Conservation (phyloP, 1,139 yeast genomes). For the Sugiyamaella neomexicana region DNA sequence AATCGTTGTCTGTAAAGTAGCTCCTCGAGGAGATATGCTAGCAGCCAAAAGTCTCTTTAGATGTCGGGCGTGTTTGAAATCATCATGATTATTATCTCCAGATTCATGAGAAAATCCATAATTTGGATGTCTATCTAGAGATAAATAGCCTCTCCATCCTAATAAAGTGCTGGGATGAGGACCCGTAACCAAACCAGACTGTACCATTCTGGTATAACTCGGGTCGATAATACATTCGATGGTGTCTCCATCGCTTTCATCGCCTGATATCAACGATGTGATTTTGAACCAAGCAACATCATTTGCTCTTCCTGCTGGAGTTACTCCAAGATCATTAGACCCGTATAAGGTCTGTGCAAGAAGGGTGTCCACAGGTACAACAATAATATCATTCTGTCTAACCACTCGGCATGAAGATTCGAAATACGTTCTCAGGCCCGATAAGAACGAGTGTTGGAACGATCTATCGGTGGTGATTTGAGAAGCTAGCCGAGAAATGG, state of each 20-base stretch:
- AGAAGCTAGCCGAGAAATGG: slow-evolving; percentile 69
- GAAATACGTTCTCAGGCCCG: slow-evolving; percentile 63
- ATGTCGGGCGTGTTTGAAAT: slow-evolving; percentile 52
- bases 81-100: slow-evolving; percentile 25
- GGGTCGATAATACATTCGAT: slow-evolving; percentile 65
- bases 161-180: slow-evolving; percentile 45
- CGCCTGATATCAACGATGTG: slow-evolving; percentile 43
- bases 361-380: slow-evolving; percentile 73
- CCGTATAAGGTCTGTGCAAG: slow-evolving; percentile 61
- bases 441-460: slow-evolving; percentile 62
- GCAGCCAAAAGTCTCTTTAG: slow-evolving; percentile 44
- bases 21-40: slow-evolving; percentile 39
- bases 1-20: slow-evolving; percentile 57
- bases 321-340: slow-evolving; percentile 28
- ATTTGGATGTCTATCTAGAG: slow-evolving; percentile 42
- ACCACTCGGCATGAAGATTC: slow-evolving; percentile 60
- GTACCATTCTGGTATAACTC: slow-evolving; percentile 61
- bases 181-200: slow-evolving; percentile 52
- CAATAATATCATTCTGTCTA: slow-evolving; percentile 62
- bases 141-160: slow-evolving; percentile 56
- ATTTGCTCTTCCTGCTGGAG: slow-evolving; percentile 66
- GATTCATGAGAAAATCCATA: slow-evolving; percentile 28
- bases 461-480: slow-evolving; percentile 68
- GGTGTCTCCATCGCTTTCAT: slow-evolving; percentile 42
- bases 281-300: slow-evolving; percentile 83